Conservation (phyloP, 805 yeast species). For the Lipomyces mesembrius region DNA sequence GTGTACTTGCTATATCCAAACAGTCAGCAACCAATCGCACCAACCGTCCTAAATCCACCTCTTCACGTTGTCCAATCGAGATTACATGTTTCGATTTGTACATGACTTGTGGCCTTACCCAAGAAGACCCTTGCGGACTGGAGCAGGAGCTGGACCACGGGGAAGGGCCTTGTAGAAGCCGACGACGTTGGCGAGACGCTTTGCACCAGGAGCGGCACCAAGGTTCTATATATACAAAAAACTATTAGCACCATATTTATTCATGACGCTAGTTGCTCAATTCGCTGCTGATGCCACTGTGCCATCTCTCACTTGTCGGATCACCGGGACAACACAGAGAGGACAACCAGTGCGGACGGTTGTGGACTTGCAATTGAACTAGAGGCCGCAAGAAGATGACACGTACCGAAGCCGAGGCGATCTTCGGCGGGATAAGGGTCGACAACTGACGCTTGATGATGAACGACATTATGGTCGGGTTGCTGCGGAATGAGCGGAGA, state of each 20-base stretch:
- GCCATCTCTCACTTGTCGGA: neutral
- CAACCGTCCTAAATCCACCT: neutral
- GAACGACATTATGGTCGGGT: conserved; percentile 63
- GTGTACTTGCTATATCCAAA: conserved; percentile 53
- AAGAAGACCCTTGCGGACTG: conserved; percentile 51
- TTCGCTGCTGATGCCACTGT: neutral
- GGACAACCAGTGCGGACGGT: too few relatives aligned
- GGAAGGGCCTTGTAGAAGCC: conserved; percentile 95
- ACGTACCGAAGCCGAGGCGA: conserved; percentile 91
- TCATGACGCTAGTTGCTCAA: neutral
- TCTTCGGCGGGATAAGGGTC: conserved; percentile 97
- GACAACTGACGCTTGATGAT: conserved; percentile 91
- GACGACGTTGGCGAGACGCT: conserved; percentile 94
- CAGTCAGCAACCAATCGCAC: neutral
- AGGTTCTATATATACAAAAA: conserved; percentile 60
- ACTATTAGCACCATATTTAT: neutral
- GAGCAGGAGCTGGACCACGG: conserved; percentile 83
- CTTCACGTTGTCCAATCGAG: neutral
- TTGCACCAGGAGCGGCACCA: conserved; percentile 94
- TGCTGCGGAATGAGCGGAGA: neutral
- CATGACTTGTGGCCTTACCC: conserved; percentile 27
- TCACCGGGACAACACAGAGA: neutral
- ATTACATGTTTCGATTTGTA: neutral
- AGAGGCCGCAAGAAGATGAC: neutral
- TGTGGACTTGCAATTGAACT: neutral